phyloP scores from a whole-genome alignment of 495 filamentous ascomycete species.

The Podospora sp. region DNA sequence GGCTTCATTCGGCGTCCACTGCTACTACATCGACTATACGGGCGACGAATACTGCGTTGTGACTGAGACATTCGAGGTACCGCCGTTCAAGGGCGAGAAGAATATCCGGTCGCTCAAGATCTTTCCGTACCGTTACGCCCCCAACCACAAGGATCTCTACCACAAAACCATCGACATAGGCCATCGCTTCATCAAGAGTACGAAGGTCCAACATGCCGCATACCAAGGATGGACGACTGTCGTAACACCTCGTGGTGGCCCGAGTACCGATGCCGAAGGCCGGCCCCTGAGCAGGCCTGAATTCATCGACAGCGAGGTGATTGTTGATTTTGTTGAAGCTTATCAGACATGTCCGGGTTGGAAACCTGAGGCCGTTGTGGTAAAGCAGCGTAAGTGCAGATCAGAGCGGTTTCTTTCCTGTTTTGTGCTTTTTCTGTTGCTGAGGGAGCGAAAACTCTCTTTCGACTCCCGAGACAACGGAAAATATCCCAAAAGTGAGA shows the following conservation, averaged over 20 bases:
- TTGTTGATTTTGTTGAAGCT: constrained; percentile 51
- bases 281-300: constrained; percentile 37
- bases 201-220: background rate
- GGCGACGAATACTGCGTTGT: constrained; percentile 58
- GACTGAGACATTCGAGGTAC: constrained; percentile 46
- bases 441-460: too few species aligned
- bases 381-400: too few species aligned
- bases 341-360: constrained; percentile 40
- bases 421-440: too few species aligned
- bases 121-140: constrained; percentile 60
- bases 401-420: too few species aligned
- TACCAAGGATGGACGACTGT: constrained; percentile 12
- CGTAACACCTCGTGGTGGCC: constrained; percentile 14
- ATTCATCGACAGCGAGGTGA: constrained; percentile 51
- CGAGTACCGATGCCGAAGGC: constrained; percentile 26
- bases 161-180: background rate
- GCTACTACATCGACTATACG: constrained; percentile 55
- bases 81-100: constrained; percentile 54
- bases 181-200: background rate
- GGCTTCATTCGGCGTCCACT: constrained; percentile 37
- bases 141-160: constrained; percentile 8
- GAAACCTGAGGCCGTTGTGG: constrained; percentile 21
- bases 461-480: too few species aligned
- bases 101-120: constrained; percentile 56
- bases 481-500: too few species aligned